Evolutionary conservation across 805 yeast species (phyloP).

Genomic region (Yamadazyma kitorensis): DNA sequence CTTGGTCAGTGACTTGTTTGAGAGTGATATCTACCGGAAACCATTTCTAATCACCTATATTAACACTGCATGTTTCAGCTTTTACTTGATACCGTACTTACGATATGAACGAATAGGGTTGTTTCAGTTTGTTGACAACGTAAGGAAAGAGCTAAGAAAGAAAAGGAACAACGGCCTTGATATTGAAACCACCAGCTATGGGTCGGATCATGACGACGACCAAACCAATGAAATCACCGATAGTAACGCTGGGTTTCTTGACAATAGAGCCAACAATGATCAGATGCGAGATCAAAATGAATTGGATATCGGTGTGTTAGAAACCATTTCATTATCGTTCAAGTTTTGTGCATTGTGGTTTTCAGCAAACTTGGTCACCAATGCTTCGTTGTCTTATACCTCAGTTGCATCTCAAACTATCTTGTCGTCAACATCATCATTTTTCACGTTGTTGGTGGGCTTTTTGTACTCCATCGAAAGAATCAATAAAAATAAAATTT

Average conservation of each 20-base stretch:
- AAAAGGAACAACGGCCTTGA: neutral
- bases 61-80: conserved; percentile 79
- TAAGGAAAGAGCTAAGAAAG: conserved; percentile 17
- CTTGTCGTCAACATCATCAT: conserved; percentile 85
- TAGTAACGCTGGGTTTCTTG: neutral
- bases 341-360: conserved; percentile 92
- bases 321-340: conserved; percentile 71
- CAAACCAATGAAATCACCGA: neutral
- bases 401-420: conserved; percentile 95
- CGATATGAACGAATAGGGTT: conserved; percentile 24
- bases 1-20: conserved; percentile 73
- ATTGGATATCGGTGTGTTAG: conserved; percentile 41
- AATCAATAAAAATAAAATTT: conserved; percentile 60
- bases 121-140: conserved; percentile 18
- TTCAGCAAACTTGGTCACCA: conserved; percentile 81
- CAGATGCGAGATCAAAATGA: conserved; percentile 1
- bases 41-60: conserved; percentile 92
- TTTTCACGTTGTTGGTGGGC: conserved; percentile 87
- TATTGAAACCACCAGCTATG: conserved; percentile 9
- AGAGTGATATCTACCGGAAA: conserved; percentile 67
- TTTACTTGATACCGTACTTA: conserved; percentile 68
- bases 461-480: conserved; percentile 66
- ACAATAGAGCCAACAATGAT: neutral
- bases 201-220: conserved; percentile 7
- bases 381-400: conserved; percentile 83